Percentiles rank a stretch among this genome's conserved stretches.
phyloP scores from a whole-genome alignment of 495 filamentous ascomycete genomes.

The Cairneyella variabilis region DNA sequence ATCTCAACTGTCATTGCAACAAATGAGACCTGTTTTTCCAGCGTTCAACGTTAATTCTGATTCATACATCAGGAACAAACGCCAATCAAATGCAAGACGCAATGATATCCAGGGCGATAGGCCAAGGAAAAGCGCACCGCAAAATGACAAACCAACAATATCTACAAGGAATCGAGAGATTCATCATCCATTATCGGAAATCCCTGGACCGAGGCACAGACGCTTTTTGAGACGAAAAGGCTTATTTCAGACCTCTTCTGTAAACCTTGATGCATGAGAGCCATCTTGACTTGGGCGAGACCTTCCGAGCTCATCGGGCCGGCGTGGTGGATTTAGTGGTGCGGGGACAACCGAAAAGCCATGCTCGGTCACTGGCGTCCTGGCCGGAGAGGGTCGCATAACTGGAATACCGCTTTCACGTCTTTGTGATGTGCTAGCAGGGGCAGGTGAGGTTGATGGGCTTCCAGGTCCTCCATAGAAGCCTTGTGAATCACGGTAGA shows the following conservation, averaged over 20 bases:
- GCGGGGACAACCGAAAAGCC: slow-evolving; percentile 24
- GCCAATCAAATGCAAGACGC: slow-evolving; percentile 23
- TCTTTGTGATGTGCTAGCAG: slow-evolving; percentile 1
- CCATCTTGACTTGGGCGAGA: slow-evolving; percentile 42
- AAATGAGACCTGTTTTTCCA: slow-evolving; percentile 13
- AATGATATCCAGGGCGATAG: slow-evolving; percentile 15
- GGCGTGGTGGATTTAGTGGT: slow-evolving; percentile 28
- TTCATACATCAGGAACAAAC: slow-evolving; percentile 19
- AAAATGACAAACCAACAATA: slow-evolving; percentile 14
- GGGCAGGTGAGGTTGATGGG: slow-evolving; percentile 10
- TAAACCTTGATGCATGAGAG: slow-evolving; percentile 47
- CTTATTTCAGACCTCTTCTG: slow-evolving; percentile 42
- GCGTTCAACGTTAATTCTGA: slow-evolving; percentile 2
- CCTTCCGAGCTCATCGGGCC: slow-evolving; percentile 38
- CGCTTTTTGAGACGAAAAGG: slow-evolving; percentile 20
- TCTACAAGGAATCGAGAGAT: slow-evolving; percentile 20
- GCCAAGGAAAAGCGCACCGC: slow-evolving; percentile 6
- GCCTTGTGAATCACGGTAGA: slow-evolving; percentile 45
- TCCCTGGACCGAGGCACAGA: slow-evolving; percentile 14
- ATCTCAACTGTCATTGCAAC: slow-evolving; percentile 1
- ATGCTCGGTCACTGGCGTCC: slow-evolving; percentile 35
- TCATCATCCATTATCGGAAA: slow-evolving; percentile 16
- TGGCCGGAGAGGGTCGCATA: slow-evolving; percentile 30
- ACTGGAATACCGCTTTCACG: slow-evolving; percentile 22
- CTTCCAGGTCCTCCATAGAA: slow-evolving; percentile 33